phyloP scores from a whole-genome alignment of 2,329 filamentous ascomycete species.

The Karstenula rhodostoma region DNA sequence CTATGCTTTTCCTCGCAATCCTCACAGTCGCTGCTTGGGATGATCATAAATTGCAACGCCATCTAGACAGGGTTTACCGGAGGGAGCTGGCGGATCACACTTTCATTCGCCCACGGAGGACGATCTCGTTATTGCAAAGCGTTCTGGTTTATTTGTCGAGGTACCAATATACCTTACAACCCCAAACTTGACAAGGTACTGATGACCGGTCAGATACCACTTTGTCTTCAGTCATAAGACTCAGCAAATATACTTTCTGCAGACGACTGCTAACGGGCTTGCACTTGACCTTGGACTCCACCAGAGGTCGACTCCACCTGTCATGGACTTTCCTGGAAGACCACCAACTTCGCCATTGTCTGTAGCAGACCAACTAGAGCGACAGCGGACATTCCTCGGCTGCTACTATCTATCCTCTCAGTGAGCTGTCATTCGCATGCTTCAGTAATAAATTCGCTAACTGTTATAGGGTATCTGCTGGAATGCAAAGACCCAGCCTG shows the following conservation, averaged over 20 bases:
- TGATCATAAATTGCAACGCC: slow-evolving; percentile 35
- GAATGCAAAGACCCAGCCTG: slow-evolving; percentile 43
- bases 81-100: slow-evolving; percentile 44
- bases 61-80: slow-evolving; percentile 38
- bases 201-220: slow-evolving; percentile 40
- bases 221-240: slow-evolving; percentile 48
- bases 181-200: background rate
- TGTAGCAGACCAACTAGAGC: slow-evolving; percentile 32
- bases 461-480: slow-evolving; percentile 33
- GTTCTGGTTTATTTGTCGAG: slow-evolving; percentile 45
- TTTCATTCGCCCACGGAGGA: slow-evolving; percentile 38
- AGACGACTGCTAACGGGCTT: slow-evolving; percentile 41
- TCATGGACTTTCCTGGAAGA: slow-evolving; percentile 24
- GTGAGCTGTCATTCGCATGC: slow-evolving; percentile 24
- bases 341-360: slow-evolving; percentile 24
- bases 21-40: slow-evolving; percentile 39
- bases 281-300: slow-evolving; percentile 44
- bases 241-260: slow-evolving; percentile 42
- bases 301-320: slow-evolving; percentile 24
- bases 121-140: slow-evolving; percentile 42
- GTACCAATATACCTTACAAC: slow-evolving; percentile 20
- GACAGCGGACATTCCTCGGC: slow-evolving; percentile 42
- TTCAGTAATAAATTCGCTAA: background rate
- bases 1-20: slow-evolving; percentile 45
- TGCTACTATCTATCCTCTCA: slow-evolving; percentile 46